Evolutionary conservation across 2,329 filamentous ascomycete species (phyloP), one percentile per base, ranked within the genome.

Genomic region (Neopestalotiopsis rosae): DNA sequence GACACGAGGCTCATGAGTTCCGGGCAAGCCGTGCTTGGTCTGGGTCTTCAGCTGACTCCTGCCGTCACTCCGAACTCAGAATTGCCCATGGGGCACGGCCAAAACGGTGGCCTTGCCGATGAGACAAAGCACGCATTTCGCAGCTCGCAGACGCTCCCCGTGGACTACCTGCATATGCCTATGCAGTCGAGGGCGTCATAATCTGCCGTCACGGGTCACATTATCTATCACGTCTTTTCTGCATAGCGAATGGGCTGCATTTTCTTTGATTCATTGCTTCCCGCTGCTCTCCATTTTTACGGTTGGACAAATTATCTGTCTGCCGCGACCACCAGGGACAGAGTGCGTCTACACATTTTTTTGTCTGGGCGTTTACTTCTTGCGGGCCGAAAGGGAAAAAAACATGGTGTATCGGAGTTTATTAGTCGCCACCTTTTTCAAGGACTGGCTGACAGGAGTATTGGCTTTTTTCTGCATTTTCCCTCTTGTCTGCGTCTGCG

Each of bases 11-110:
- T 79, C 68, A 79, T 80, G 76, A 83, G 81, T 67, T 77, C 79
- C 32, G 81, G 80, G 24, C 73, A 79, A 64, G 80, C 81, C 34
- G 75, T 82, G 28, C 68, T 80, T n/a, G 80, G 81, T n/a, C 74
- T 81, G 52, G 81, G 78, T 24, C 75, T 82, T 38, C 80, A 80
- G 69, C 72, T 82, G 64, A 84, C 83, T n/a, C 83, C 82, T 38
- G 77, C 74, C 67, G 80, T 82, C 28, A 83, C 81, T 65, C 82
- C 82, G 57, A 72, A 74, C 69, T 76, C 75, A 14, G 79, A 78
- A 69, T 69, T 72, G 28, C 32, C 70, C 34, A 68, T 72, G 58
- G 69, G 73, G 6, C 74, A 75, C n/a, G 71, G 65, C 28, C 71
- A 72, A 28, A 65, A 71, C 49, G 70, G 69, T 52, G 45, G 34